phyloP scores from a whole-genome alignment of 345 rosid genomes.

The Euphorbia peplus region DNA sequence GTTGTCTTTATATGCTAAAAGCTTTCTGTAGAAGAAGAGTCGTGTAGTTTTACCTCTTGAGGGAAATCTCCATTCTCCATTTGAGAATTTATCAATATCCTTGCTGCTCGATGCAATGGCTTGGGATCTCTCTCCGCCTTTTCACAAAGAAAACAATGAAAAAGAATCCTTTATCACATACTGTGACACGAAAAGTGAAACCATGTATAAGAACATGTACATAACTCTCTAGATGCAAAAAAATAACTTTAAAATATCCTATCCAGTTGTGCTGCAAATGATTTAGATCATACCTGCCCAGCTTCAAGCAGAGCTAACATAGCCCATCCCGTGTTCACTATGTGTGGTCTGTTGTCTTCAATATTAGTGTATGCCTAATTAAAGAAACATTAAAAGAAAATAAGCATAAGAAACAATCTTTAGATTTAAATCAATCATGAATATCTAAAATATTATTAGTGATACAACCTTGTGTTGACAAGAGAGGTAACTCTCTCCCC shows the following conservation, averaged over 20 bases:
- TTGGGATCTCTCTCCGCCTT: conserved; percentile 21
- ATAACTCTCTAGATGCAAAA: too few relatives aligned
- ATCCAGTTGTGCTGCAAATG: background rate
- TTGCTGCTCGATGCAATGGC: conserved; percentile 33
- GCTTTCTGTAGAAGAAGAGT: too few relatives aligned
- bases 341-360: conserved; percentile 50
- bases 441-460: background rate
- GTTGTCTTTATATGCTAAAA: too few relatives aligned
- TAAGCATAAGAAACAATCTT: background rate
- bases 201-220: too few relatives aligned
- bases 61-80: conserved; percentile 36
- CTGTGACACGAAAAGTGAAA: too few relatives aligned
- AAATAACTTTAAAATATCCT: too few relatives aligned
- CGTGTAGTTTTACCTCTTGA: conserved; percentile 28
- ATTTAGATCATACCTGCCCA: conserved; percentile 48
- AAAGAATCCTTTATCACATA: too few relatives aligned
- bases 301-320: conserved; percentile 55
- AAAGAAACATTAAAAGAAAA: background rate
- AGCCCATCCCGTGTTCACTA: conserved; percentile 69
- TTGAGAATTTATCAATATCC: conserved; percentile 25
- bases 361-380: conserved; percentile 53
- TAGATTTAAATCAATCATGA: background rate
- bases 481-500: conserved; percentile 35
- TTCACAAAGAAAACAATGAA: too few relatives aligned
- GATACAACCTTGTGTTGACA: conserved; percentile 26